Conservation (phyloP, 129 eudicot species). For the Lonicera japonica region DNA sequence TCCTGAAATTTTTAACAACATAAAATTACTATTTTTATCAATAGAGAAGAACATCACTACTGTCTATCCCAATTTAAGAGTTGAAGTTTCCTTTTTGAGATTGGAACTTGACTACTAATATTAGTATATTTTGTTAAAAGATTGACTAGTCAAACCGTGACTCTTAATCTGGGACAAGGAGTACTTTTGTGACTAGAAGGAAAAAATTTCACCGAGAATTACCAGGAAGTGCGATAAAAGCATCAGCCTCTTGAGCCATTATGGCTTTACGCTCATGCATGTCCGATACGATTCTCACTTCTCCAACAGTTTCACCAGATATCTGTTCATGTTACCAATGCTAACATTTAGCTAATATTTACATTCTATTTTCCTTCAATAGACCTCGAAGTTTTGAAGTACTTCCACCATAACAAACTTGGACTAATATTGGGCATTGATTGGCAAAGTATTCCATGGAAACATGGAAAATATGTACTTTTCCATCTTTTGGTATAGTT, state of each 20-base stretch:
- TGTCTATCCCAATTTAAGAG: no score
- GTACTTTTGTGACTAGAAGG: conserved; percentile 2
- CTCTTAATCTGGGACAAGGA: background rate
- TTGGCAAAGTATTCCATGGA: no score
- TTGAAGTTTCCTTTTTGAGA: no score
- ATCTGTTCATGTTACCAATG: conserved; percentile 36
- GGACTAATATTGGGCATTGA: no score
- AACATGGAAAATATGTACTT: no score
- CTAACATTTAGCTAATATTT: background rate
- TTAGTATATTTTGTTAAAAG: no score
- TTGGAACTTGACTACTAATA: no score
- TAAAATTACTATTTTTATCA: background rate
- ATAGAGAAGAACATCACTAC: no score
- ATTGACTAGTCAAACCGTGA: no score
- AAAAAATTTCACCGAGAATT: conserved; percentile 11
- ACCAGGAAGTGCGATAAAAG: conserved; percentile 98
- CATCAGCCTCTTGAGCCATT: conserved; percentile 90
- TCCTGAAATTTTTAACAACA: conserved; percentile 33
- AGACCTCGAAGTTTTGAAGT: background rate
- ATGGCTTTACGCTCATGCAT: conserved; percentile 97
- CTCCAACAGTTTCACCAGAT: conserved; percentile 87
- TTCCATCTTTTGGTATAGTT: no score
- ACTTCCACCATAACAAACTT: conserved; percentile 1
- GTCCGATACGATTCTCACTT: conserved; percentile 75
- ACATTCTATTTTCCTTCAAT: background rate